phyloP scores from a whole-genome alignment of 2,329 filamentous ascomycete genomes.

The Ophiocordyceps camponoti-leonardi region DNA sequence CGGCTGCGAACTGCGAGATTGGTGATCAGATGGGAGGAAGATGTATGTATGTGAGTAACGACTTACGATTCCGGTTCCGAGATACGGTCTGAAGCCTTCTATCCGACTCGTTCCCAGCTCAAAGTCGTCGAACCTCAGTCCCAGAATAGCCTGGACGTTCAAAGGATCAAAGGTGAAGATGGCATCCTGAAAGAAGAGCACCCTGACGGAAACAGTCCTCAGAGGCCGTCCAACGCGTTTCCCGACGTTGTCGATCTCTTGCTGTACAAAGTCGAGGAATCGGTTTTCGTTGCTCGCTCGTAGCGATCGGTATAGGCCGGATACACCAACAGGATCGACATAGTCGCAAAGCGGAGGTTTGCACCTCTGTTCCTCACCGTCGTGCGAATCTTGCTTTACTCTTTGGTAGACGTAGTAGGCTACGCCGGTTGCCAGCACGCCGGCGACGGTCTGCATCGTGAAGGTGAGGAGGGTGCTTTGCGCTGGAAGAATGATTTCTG shows the following conservation, averaged over 20 bases:
- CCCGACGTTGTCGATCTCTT: constrained; percentile 1
- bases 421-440: background rate
- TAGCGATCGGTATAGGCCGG: constrained; percentile 1
- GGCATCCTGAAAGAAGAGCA: constrained; percentile 5
- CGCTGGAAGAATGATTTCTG: too few relatives aligned
- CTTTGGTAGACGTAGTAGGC: background rate
- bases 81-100: constrained; percentile 15
- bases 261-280: constrained; percentile 4
- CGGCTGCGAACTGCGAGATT: constrained; percentile 13
- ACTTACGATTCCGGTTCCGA: constrained; percentile 23
- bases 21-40: background rate
- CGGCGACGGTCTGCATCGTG: background rate
- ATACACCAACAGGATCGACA: constrained; percentile 6
- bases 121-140: constrained; percentile 10
- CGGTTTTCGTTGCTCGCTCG: constrained; percentile 4
- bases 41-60: background rate
- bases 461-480: too few relatives aligned
- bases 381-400: background rate
- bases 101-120: constrained; percentile 8
- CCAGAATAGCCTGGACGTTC: constrained; percentile 12
- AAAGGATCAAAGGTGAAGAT: constrained; percentile 9
- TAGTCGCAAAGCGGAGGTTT: constrained; percentile 2
- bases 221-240: constrained; percentile 4
- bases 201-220: constrained; percentile 4
- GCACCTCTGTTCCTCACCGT: constrained; percentile 2